Evolutionary conservation across 1,139 yeast genomes (phyloP).

Genomic region (Candida sp.): DNA sequence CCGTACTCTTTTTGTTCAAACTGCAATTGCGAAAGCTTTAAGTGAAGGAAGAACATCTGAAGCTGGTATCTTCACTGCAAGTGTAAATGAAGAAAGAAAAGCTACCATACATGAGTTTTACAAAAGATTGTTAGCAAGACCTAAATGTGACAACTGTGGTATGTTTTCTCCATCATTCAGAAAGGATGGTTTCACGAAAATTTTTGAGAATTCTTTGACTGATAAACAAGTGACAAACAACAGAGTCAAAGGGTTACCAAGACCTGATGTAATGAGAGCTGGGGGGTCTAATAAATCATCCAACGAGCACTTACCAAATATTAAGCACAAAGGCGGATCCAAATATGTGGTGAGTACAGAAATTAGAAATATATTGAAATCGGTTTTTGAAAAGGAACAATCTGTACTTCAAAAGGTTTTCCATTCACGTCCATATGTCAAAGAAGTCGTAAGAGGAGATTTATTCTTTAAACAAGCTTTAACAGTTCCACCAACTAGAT

Average conservation of each 20-base stretch:
- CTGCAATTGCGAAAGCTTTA: slow-evolving; percentile 70
- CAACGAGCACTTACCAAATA: slow-evolving; percentile 32
- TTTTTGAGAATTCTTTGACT: slow-evolving; percentile 81
- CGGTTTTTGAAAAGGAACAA: slow-evolving; percentile 74
- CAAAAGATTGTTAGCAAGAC: slow-evolving; percentile 66
- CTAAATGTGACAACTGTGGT: slow-evolving; percentile 93
- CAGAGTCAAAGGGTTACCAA: slow-evolving; percentile 71
- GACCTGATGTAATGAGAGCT: slow-evolving; percentile 65
- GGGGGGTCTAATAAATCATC: slow-evolving; percentile 9
- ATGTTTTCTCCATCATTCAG: slow-evolving; percentile 93
- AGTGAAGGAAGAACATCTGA: slow-evolving; percentile 70
- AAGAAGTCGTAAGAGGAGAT: slow-evolving; percentile 63
- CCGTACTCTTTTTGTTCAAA: slow-evolving; percentile 70
- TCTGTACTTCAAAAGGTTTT: slow-evolving; percentile 58
- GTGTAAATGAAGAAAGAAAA: slow-evolving; percentile 87
- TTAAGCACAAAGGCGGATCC: slow-evolving; percentile 64
- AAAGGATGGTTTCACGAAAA: slow-evolving; percentile 91
- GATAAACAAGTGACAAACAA: slow-evolving; percentile 82
- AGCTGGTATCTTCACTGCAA: slow-evolving; percentile 73
- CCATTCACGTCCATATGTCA: slow-evolving; percentile 69
- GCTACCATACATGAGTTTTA: slow-evolving; percentile 71
- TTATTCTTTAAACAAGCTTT: slow-evolving; percentile 85
- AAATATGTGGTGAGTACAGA: slow-evolving; percentile 88
- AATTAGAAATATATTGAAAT: slow-evolving; percentile 70
- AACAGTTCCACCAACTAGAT: slow-evolving; percentile 95